Evolutionary conservation across 768 basidiomycete species (phyloP), one percentile per base, ranked within the genome.

Genomic region (Lactifluus piperatus): DNA sequence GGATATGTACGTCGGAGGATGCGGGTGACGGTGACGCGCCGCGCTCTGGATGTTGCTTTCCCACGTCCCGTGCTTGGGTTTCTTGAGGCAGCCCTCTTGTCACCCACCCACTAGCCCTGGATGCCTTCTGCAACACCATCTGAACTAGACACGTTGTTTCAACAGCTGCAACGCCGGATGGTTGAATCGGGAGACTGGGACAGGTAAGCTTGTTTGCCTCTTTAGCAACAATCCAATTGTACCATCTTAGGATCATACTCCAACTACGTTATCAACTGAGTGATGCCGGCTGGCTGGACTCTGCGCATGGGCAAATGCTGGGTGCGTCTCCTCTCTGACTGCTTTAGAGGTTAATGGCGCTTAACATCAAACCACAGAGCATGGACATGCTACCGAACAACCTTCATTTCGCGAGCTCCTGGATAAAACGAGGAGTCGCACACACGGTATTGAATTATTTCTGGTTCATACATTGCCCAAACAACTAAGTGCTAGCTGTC

Each of bases 131-230:
- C 55, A 36, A 60, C 62, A 34, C 47, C 18, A 32, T 57, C 61
- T 41, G 61, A 58, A 54, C 29, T 56, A 24, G 64, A 65, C 18
- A 39, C 46, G 13, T 51, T 65, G 22, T 65, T 64, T 39, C 55
- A 63, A 18, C 72, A 77, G 55, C 62, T 88, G 26, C 82, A 81
- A 53, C 77, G 78, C 16, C 79, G 84, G 22, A 76, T 89, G 69
- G 73, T 87, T 13, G 83, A 88, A 66, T 82, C 75, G 39, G 87
- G 87, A 1, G 87, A 90, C 67, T 89, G 87, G 88, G 86, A 89
- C 62, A 77, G 84, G 87, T 83, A 56, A 37, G 69, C 29, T 22
- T 10, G 27, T 51, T n/a, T 30, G 14, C 1, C 11, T 36, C 4
- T 29, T 27, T 10, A 11, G 8, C 5, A 8, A 11, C 34, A 3